phyloP scores from a whole-genome alignment of 192 early-diverging fungal species.

The Rhizophagus sp. region DNA sequence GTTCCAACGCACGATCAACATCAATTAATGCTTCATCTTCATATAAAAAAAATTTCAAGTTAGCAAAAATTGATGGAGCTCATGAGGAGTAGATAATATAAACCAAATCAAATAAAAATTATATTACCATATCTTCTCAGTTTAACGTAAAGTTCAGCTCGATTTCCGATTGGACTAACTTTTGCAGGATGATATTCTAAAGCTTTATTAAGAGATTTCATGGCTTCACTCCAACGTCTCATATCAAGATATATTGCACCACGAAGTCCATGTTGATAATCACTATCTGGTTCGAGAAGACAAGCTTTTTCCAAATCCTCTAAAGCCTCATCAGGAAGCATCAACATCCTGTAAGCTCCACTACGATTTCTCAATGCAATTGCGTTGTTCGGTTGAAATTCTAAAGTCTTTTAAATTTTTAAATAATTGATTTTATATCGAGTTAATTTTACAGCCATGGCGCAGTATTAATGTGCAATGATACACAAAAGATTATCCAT shows the following conservation, averaged over 20 bases:
- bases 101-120: neutral
- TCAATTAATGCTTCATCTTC: slow-evolving; percentile 14
- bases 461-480: neutral
- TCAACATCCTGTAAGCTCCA: neutral
- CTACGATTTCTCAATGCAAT: slow-evolving; percentile 2
- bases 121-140: neutral
- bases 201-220: slow-evolving; percentile 9
- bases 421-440: neutral
- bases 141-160: neutral
- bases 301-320: neutral
- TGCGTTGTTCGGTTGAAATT: neutral
- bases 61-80: too few species aligned
- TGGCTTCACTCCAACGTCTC: neutral
- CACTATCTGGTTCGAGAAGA: neutral
- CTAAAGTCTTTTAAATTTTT: neutral
- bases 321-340: neutral
- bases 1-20: neutral
- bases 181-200: neutral
- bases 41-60: neutral
- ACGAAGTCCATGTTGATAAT: neutral
- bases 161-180: neutral
- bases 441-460: neutral
- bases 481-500: neutral
- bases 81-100: too few species aligned
- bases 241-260: neutral